These are phyloP conservation scores for Podochytrium sp. DNA, from an alignment of 192 early-diverging fungal species.

Conservation along the genomic window DNA sequence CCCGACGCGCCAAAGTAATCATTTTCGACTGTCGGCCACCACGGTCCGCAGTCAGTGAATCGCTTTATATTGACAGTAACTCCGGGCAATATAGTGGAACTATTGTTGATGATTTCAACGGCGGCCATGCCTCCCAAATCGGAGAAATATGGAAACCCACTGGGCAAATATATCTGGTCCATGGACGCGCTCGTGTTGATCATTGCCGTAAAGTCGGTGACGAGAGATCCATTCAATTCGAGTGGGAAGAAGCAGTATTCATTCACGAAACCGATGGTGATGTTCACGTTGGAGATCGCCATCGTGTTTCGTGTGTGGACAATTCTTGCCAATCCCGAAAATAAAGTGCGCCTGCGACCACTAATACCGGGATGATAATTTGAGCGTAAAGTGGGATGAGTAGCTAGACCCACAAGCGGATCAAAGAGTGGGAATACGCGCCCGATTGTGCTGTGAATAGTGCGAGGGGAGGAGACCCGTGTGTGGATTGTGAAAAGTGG, in stretches of 20 bases:
- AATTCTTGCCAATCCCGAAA: no score
- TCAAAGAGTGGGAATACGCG: slow-evolving; percentile 10
- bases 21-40: neutral
- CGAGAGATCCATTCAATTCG: neutral
- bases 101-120: neutral
- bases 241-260: neutral
- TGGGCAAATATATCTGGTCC: no score
- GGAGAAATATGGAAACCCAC: no score
- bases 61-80: neutral
- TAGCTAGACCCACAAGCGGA: neutral
- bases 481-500: slow-evolving; percentile 25
- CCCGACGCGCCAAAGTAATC: neutral
- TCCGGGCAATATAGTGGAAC: neutral
- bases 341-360: no score
- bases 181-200: neutral
- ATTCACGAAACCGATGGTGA: neutral
- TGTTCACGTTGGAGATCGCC: no score
- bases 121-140: neutral
- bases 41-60: slow-evolving; percentile 9
- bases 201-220: neutral
- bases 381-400: no score
- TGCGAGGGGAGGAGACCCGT: neutral
- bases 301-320: no score
- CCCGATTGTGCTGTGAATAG: slow-evolving; percentile 10
- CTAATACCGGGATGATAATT: no score